Conservation (phyloP, 345 rosid genomes). For the Moricandia moricandioides region DNA sequence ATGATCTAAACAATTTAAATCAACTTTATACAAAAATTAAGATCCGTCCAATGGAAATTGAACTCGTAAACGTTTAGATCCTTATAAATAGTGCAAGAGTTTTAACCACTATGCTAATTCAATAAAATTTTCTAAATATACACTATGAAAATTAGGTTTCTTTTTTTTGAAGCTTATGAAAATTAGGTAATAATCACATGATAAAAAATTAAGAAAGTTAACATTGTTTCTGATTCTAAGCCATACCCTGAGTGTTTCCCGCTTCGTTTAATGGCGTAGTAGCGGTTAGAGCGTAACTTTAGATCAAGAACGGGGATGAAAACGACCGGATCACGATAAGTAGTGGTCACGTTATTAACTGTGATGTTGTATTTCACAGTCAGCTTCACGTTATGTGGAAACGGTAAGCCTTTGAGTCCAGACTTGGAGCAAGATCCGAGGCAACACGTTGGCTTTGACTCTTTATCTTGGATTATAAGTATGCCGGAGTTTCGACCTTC, state of each 20-base stretch:
- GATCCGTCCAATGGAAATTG: too few species aligned
- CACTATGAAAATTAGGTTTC: too few species aligned
- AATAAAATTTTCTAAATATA: too few species aligned
- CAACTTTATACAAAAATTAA: too few species aligned
- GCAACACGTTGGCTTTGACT: constrained; percentile 46
- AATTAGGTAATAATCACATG: neutral
- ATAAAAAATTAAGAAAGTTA: neutral
- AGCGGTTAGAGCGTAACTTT: constrained; percentile 46
- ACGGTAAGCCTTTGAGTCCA: constrained; percentile 24
- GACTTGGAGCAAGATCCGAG: constrained; percentile 38
- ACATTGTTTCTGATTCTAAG: neutral
- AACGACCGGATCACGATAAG: constrained; percentile 24
- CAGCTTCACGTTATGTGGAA: constrained; percentile 24
- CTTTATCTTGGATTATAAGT: constrained; percentile 56
- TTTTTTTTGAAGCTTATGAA: too few species aligned
- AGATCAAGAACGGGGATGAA: constrained; percentile 51
- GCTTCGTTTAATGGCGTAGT: constrained; percentile 24
- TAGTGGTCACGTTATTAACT: neutral
- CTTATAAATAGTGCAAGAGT: too few species aligned
- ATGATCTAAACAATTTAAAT: too few species aligned
- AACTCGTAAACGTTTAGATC: too few species aligned
- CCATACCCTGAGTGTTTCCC: constrained; percentile 30
- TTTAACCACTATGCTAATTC: too few species aligned
- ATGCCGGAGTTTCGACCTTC: constrained; percentile 57
- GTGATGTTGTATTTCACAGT: constrained; percentile 2